A percentile compares a stretch with the other conserved stretches of the same genome.
phyloP scores from a whole-genome alignment of 1,284 basidiomycete genomes.

The Puccinia hordei region DNA sequence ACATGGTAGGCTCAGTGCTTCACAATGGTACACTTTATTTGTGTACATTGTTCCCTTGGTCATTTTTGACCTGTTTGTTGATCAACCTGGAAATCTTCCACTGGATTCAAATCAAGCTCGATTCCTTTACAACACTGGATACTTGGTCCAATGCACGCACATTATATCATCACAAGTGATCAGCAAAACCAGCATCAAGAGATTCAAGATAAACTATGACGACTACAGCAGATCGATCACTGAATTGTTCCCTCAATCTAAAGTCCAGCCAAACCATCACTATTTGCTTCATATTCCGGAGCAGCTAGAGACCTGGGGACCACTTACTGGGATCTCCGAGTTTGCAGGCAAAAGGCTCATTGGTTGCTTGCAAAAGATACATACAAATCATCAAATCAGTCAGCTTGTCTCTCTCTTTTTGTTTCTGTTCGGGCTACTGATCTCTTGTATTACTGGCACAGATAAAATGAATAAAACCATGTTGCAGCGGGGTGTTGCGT shows the following conservation, averaged over 20 bases:
- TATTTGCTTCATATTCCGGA: slow-evolving; percentile 17
- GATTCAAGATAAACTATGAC: slow-evolving; percentile 1
- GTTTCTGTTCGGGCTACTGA: neutral
- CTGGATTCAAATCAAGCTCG: neutral
- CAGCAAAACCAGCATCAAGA: neutral
- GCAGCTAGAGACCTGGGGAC: slow-evolving; percentile 17
- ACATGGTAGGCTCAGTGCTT: slow-evolving; percentile 8
- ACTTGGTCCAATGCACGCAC: slow-evolving; percentile 22
- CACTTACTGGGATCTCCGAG: slow-evolving; percentile 12
- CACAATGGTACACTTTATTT: slow-evolving; percentile 31
- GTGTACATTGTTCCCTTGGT: slow-evolving; percentile 7
- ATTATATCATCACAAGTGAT: slow-evolving; percentile 1
- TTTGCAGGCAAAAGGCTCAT: slow-evolving; percentile 20
- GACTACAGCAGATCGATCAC: neutral
- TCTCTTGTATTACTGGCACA: neutral
- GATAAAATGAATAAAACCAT: neutral
- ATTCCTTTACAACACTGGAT: neutral
- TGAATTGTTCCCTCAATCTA: no score
- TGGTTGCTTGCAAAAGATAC: slow-evolving; percentile 25
- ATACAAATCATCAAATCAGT: slow-evolving; percentile 10
- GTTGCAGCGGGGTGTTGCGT: neutral
- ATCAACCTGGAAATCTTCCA: neutral
- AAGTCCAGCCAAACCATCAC: slow-evolving; percentile 30
- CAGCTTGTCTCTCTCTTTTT: neutral
- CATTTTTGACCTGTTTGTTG: slow-evolving; percentile 10